Evolutionary conservation across 1,139 yeast species (phyloP), one percentile per base, ranked within the genome.

Genomic region (Tardiomyces blankii): DNA sequence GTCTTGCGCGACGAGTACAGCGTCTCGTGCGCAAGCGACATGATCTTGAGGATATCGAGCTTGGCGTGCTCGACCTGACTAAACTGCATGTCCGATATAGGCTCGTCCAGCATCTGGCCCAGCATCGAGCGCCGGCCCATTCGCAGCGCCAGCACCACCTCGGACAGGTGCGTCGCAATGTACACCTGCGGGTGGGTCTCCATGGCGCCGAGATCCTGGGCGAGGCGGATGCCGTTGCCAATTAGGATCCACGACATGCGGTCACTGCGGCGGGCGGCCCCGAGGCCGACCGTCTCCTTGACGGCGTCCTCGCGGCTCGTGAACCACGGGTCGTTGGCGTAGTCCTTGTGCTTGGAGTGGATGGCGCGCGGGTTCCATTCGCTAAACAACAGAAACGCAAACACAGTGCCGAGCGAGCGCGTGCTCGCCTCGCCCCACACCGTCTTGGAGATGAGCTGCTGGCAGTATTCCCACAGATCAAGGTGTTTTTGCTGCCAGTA

Each of bases 291-390:
- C 41, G 77, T 66, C 42, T 74, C 75, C 23, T 74, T 77, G 9
- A 73, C 78, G 23, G 66, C 62, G 19, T 54, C 60, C 12, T 57
- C 61, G 13, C 53, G 52, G 33, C 44, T 52, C 44, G 33, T 51
- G 41, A 42, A 52, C 66, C 68, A 74, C 1, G 75, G 75, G 42
- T 67, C 64, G 55, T 85, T 86, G 2, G 95, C 95, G 64, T 86
- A 87, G 63, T 88, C 96, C 0, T 80, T 70, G 83, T 89, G 82
- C 51, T 88, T 68, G 80, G 88, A 83, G 62, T 88, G 96, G 50
- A 88, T 87, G 5, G 96, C 95, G 46, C 96, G 69, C 1, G 96
- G 96, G 56, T 87, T 87, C 96, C 96, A 88, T 61, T 88, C 96
- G 0, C 95, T 85, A 54, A 88, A 82, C n/a, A 89, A 66, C 42